Conservation (phyloP, 164 flowering plant species). For the Dillenia turbinata region DNA sequence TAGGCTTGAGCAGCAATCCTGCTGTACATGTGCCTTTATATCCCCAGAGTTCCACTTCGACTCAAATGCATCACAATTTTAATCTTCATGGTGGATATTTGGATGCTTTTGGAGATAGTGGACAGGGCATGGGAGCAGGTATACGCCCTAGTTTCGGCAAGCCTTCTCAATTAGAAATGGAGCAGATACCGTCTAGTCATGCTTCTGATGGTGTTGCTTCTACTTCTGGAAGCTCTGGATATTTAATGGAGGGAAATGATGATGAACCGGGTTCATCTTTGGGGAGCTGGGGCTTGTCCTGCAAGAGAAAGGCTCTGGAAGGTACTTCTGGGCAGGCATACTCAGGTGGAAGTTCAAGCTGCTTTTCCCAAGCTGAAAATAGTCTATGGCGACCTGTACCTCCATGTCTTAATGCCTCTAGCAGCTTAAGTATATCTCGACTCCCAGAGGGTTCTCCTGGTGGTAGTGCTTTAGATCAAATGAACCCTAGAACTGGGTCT, state of each 20-base stretch:
- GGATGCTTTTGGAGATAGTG: conserved; percentile 26
- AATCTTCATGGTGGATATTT: conserved; percentile 31
- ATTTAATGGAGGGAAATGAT: conserved; percentile 34
- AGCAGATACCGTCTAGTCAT: conserved; percentile 26
- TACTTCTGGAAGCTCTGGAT: conserved; percentile 37
- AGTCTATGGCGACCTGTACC: conserved; percentile 38
- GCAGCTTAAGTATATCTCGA: conserved; percentile 24
- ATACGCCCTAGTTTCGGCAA: conserved; percentile 23
- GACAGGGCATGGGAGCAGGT: neutral
- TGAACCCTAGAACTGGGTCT: conserved; percentile 32
- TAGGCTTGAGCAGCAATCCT: conserved; percentile 19
- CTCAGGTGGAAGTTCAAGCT: conserved; percentile 38
- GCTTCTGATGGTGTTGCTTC: conserved; percentile 34
- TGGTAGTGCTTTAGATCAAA: conserved; percentile 23
- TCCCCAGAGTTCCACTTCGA: conserved; percentile 18
- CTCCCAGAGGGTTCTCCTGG: conserved; percentile 18
- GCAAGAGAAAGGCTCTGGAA: conserved; percentile 75
- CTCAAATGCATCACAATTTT: conserved; percentile 22
- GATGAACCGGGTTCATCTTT: conserved; percentile 49
- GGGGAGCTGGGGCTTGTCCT: conserved; percentile 58
- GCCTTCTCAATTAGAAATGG: conserved; percentile 24
- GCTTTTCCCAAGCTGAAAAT: conserved; percentile 37
- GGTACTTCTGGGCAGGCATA: conserved; percentile 59
- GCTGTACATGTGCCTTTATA: conserved; percentile 11
- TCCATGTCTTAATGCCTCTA: conserved; percentile 19